A percentile compares a stretch with the other conserved stretches of the same genome.
Conservation (phyloP, 2,329 filamentous ascomycete genomes). For the Aureobasidium vineae region DNA sequence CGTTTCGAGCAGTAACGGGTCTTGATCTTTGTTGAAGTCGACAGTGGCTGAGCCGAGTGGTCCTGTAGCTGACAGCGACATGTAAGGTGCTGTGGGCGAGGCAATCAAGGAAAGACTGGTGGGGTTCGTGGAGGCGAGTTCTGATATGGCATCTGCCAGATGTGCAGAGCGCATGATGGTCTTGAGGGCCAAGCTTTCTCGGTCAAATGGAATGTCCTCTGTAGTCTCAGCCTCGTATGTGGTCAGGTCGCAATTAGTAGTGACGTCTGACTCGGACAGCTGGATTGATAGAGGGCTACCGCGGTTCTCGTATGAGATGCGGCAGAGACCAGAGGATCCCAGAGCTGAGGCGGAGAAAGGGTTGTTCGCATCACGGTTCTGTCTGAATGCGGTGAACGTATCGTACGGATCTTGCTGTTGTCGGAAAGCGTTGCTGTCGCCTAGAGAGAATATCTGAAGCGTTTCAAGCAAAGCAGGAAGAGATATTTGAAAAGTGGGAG, state of each 20-base stretch:
- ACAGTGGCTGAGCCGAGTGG: slow-evolving; percentile 60
- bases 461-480: slow-evolving; percentile 86
- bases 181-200: slow-evolving; percentile 78
- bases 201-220: slow-evolving; percentile 84
- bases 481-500: slow-evolving; percentile 77
- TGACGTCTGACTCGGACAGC: slow-evolving; percentile 85
- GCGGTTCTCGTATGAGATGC: slow-evolving; percentile 69
- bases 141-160: slow-evolving; percentile 69
- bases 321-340: slow-evolving; percentile 82
- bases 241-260: slow-evolving; percentile 83
- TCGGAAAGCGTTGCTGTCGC: slow-evolving; percentile 34
- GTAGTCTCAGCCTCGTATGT: slow-evolving; percentile 61
- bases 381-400: slow-evolving; percentile 40
- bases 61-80: slow-evolving; percentile 68
- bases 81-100: slow-evolving; percentile 54
- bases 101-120: slow-evolving; percentile 52
- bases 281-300: slow-evolving; percentile 91
- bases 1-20: slow-evolving; percentile 63
- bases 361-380: slow-evolving; percentile 51
- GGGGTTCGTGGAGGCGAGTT: slow-evolving; percentile 68
- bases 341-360: slow-evolving; percentile 82
- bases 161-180: slow-evolving; percentile 85
- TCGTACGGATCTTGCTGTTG: slow-evolving; percentile 40
- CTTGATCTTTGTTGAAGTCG: slow-evolving; percentile 50
- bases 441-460: slow-evolving; percentile 85